These are phyloP conservation scores for Clitoria ternatea DNA, from an alignment of 306 rosid species.

Conservation along the genomic window DNA sequence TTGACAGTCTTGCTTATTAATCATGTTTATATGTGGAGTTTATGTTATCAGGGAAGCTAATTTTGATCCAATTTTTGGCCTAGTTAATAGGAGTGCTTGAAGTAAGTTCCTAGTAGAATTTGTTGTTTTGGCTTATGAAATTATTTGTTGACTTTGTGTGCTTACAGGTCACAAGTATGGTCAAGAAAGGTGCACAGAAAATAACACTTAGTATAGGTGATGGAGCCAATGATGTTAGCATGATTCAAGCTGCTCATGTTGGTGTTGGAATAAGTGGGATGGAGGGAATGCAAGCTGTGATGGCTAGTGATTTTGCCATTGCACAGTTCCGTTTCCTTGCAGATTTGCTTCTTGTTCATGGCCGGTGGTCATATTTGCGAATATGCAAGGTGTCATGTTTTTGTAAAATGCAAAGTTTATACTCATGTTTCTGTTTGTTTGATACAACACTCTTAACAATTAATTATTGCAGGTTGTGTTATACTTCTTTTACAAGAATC, in stretches of 20 bases:
- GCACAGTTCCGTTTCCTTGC: slow-evolving; percentile 95
- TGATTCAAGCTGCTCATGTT: slow-evolving; percentile 99
- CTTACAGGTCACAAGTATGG: slow-evolving; percentile 86
- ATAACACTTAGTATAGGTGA: slow-evolving; percentile 96
- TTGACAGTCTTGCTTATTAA: too few species aligned
- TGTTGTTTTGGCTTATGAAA: slow-evolving; percentile 4
- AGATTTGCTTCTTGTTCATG: slow-evolving; percentile 97
- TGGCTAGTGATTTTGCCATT: slow-evolving; percentile 99
- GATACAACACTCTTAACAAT: slow-evolving; percentile 9
- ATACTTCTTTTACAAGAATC: slow-evolving; percentile 97
- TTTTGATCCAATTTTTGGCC: slow-evolving; percentile 10
- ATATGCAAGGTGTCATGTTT: slow-evolving; percentile 77
- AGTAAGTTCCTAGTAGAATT: not conserved
- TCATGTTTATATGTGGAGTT: not conserved
- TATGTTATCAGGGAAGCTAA: slow-evolving; percentile 11
- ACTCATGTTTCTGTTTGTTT: not conserved
- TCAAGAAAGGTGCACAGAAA: slow-evolving; percentile 83
- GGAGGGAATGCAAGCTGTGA: slow-evolving; percentile 99
- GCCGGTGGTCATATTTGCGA: slow-evolving; percentile 97
- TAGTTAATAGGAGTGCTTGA: not conserved
- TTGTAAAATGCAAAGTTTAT: not conserved
- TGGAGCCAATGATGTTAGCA: slow-evolving; percentile 99
- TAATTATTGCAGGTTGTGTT: slow-evolving; percentile 69
- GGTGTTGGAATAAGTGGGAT: slow-evolving; percentile 95
- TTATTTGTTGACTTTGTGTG: slow-evolving; percentile 20